Base-by-base conservation (phyloP, 805 yeast genomes). In the Wickerhamiella sorbophila region DNA sequence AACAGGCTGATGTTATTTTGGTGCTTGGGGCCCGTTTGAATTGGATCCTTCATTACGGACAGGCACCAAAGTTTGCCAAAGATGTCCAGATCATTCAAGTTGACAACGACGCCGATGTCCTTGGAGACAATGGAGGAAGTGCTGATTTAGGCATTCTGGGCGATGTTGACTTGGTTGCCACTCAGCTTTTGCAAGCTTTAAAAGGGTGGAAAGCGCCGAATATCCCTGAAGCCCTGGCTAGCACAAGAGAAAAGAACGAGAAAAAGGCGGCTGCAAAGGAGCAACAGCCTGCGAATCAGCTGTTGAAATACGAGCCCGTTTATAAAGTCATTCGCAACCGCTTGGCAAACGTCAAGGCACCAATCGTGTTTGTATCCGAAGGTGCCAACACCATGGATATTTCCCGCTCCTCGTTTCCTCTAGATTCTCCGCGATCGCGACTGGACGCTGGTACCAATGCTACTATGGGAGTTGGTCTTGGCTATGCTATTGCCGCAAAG, bases 311-410 rank as follows among this genome's bases (percentile, higher is more conserved):
- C 52, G 67, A 74, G 49, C 66, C 70, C 16, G 79, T 72, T 0
- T 75, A 77, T 55, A 69, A 64, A 15, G 58, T 59, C 0, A 59
- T 78, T 9, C 58, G 75, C 19, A 67, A 66, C 0, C 48, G 60
- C 2, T 57, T 76, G 24, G 45, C 49, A 1, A 42, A 47, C 14
- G 52, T 45, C 3, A 45, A 54, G 27, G 49, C 62, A 10, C n/a
- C n/a, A n/a, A 59, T 71, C 1, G 52, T 75, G 3, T 63, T 69
- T 31, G 69, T 78, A 1, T 66, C 76, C 3, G 86, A 79, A 55
- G 86, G 86, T n/a, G 85, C 86, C 1, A 77, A 77, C 52, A 77
- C 85, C 0, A 78, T 79, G 85, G 86, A 79, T 49, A 64, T 72
- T 18, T 77, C 84, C 1, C 63, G 86, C 38, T 63, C 74, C 9